Conservation (phyloP, 2,329 filamentous ascomycete species). For the Colletotrichum cordylinicola region DNA sequence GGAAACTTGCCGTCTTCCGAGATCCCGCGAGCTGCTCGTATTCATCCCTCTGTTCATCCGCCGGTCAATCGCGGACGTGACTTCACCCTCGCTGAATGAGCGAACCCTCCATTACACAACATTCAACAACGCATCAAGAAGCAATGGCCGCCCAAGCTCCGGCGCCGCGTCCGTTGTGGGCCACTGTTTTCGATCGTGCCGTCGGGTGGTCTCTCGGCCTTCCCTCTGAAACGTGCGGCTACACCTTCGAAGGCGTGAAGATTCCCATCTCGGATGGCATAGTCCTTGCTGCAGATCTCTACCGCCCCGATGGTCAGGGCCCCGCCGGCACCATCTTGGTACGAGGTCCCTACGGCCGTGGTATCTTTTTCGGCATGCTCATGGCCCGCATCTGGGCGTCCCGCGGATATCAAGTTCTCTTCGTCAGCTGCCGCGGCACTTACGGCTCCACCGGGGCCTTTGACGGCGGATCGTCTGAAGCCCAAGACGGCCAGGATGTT, state of each 20-base stretch:
- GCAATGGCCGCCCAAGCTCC: not conserved
- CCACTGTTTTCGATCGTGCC: not conserved
- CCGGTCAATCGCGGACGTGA: not conserved
- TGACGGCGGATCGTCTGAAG: conserved; percentile 14
- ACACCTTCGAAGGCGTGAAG: conserved; percentile 1
- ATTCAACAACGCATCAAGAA: not conserved
- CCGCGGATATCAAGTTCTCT: conserved; percentile 27
- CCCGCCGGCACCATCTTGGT: conserved; percentile 21
- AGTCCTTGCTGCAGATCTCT: conserved; percentile 30
- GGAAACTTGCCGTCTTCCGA: not conserved
- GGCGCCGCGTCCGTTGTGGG: not conserved
- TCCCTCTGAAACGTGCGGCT: conserved; percentile 14
- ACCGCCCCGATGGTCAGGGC: conserved; percentile 20
- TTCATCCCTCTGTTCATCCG: not conserved
- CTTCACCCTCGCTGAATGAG: not conserved
- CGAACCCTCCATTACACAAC: not conserved
- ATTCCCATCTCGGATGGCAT: conserved; percentile 22
- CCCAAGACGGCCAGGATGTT: conserved; percentile 20
- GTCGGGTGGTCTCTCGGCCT: not conserved
- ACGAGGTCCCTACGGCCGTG: conserved; percentile 23
- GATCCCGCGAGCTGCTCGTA: not conserved
- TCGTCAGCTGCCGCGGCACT: conserved; percentile 24
- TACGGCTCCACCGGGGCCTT: conserved; percentile 8
- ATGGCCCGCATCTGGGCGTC: conserved; percentile 23
- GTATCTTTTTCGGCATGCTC: not conserved